These are phyloP conservation scores for Senna siamea DNA, from an alignment of 306 rosid species.

Conservation along the genomic window DNA sequence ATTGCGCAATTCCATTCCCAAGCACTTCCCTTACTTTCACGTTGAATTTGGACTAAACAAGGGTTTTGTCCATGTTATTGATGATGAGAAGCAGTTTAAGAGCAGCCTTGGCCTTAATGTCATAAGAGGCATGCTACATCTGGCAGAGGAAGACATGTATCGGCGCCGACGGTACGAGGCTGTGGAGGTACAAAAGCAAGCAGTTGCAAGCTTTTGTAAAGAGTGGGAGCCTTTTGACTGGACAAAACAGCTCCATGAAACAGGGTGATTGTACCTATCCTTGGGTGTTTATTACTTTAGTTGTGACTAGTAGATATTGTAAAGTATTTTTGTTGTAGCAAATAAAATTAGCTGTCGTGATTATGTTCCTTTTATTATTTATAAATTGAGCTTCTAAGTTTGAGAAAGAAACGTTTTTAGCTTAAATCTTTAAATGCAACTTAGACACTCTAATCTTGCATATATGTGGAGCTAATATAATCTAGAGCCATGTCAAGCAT, in stretches of 20 bases:
- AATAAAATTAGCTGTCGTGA: too few relatives aligned
- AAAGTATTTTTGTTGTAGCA: too few relatives aligned
- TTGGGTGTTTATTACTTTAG: too few relatives aligned
- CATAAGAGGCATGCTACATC: constrained; percentile 74
- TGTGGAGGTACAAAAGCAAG: constrained; percentile 69
- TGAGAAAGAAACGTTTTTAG: too few relatives aligned
- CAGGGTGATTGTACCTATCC: constrained; percentile 20
- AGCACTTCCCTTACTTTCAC: constrained; percentile 78
- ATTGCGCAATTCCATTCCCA: constrained; percentile 76
- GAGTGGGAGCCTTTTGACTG: constrained; percentile 84
- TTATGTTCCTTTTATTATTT: too few relatives aligned
- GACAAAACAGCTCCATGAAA: constrained; percentile 69
- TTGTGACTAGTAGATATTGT: too few relatives aligned
- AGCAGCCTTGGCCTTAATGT: constrained; percentile 77
- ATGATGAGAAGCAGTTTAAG: constrained; percentile 77
- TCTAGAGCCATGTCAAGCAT: too few relatives aligned
- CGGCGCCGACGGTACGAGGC: constrained; percentile 60
- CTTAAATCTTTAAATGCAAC: too few relatives aligned
- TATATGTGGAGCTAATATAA: too few relatives aligned
- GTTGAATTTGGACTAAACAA: constrained; percentile 81
- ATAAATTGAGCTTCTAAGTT: too few relatives aligned
- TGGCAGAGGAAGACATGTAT: constrained; percentile 85
- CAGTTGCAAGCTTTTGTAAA: constrained; percentile 59
- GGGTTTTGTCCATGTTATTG: constrained; percentile 89
- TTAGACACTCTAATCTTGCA: too few relatives aligned